These are phyloP conservation scores for Cenchrus purpureus DNA, from an alignment of 176 grass and related monocot species.

Conservation along the genomic window DNA sequence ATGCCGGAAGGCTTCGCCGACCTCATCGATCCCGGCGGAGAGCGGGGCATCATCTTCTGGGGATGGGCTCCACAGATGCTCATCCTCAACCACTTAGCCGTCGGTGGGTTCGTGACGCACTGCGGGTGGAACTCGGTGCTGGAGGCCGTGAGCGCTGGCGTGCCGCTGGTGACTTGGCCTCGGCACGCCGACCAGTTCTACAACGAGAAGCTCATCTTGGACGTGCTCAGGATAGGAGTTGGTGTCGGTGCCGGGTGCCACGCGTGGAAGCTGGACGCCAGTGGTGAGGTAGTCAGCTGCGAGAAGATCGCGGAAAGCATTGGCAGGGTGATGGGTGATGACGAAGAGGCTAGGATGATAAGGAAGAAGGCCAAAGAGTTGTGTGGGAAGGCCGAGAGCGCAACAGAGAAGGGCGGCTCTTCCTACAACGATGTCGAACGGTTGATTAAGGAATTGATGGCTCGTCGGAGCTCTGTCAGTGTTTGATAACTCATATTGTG, in stretches of 20 bases:
- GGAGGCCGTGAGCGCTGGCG: constrained; percentile 40
- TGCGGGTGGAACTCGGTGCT: constrained; percentile 56
- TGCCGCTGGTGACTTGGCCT: constrained; percentile 55
- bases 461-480: not conserved
- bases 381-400: constrained; percentile 20
- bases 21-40: not conserved
- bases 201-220: constrained; percentile 49
- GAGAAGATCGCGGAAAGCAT: constrained; percentile 34
- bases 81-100: constrained; percentile 14
- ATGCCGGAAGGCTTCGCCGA: constrained; percentile 40
- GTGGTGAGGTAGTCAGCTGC: constrained; percentile 2
- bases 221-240: constrained; percentile 39
- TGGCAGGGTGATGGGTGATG: constrained; percentile 12
- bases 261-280: constrained; percentile 1
- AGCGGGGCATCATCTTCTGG: constrained; percentile 34
- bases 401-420: constrained; percentile 39
- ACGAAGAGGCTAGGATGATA: not conserved
- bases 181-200: constrained; percentile 54
- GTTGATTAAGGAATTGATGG: constrained; percentile 38
- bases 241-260: constrained; percentile 11
- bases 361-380: constrained; percentile 27
- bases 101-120: constrained; percentile 52
- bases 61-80: constrained; percentile 48
- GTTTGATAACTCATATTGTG: not conserved
- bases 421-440: constrained; percentile 19